Evolutionary conservation across 108 stramenopile genomes (phyloP), one percentile per base, ranked within the genome.

Genomic region (Cyclostephanos invisitatus): DNA sequence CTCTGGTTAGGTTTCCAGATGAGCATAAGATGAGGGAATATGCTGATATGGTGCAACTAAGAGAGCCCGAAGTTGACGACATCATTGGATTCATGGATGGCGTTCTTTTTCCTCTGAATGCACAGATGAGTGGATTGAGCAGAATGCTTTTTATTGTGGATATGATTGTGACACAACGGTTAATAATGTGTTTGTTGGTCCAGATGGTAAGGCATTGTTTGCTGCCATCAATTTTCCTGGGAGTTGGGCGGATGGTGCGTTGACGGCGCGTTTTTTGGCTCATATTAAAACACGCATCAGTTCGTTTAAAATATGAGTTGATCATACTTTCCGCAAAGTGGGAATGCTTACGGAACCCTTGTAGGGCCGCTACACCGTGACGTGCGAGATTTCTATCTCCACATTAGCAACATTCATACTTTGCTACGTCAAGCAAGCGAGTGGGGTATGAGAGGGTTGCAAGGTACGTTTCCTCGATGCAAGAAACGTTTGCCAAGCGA

Each of bases 181-280:
- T 0, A 55, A 68, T 29, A 68, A 56, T 10, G 54, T 68, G 4
- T 68, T 68, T 32, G 67, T 54, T 68, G 67, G 53, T 3, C 51
- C 35, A 21, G 67, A 68, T 40, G 51, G 67, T 2, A 68, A 68
- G 20, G 35, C 56, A 38, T 68, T 56, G 38, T 56, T 55, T 40
- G 7, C 7, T 28, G 67, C 67, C 5, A 35, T 56, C 18, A 68
- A 68, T 14, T 68, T 54, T 55, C 54, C 67, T n/a, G 67, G 67
- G 0, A 68, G 67, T 66, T 66, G 48, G 28, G 48, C 42, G 0
- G 64, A 64, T 25, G 64, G 64, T 24, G 5, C 46, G 1, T 7
- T 64, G 22, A 64, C 64, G 1, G 42, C 44, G 7, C 64, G 9
- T 22, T 64, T 64, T 44, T 47, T 64, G 21, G 1, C 0, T 24